phyloP scores from a whole-genome alignment of 2,329 filamentous ascomycete species.

The Mycocentrospora acerina region DNA sequence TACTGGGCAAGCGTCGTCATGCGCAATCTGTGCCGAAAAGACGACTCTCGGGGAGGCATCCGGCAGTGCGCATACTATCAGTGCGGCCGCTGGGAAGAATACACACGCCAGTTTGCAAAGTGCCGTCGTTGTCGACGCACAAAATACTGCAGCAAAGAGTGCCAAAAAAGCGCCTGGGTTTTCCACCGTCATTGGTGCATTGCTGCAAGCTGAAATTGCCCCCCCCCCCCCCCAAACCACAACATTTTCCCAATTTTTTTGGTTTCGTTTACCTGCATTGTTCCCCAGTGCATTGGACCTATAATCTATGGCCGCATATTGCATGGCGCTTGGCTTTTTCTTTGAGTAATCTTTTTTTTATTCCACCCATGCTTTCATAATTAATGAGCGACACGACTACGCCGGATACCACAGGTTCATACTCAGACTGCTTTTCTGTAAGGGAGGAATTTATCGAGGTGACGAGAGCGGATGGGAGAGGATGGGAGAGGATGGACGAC shows the following conservation, averaged over 20 bases:
- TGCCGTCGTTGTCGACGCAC: slow-evolving; percentile 93
- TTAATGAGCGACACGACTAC: slow-evolving; percentile 44
- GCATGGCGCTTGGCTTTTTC: slow-evolving; percentile 41
- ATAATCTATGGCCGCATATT: slow-evolving; percentile 44
- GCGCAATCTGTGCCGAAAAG: slow-evolving; percentile 97
- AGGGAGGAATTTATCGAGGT: slow-evolving; percentile 8
- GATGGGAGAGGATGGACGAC: slow-evolving; percentile 13
- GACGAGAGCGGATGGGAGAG: no score
- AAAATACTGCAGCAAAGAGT: slow-evolving; percentile 99
- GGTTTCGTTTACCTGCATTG: slow-evolving; percentile 29
- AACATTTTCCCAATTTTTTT: slow-evolving; percentile 21
- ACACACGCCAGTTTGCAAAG: slow-evolving; percentile 94
- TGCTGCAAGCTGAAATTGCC: slow-evolving; percentile 61
- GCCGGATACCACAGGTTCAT: slow-evolving; percentile 32
- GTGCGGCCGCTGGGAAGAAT: slow-evolving; percentile 98
- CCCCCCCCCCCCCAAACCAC: no score
- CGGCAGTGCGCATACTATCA: slow-evolving; percentile 97
- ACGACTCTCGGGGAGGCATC: slow-evolving; percentile 91
- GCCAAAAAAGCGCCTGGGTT: slow-evolving; percentile 98
- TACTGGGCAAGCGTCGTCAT: slow-evolving; percentile 99
- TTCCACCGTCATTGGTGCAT: slow-evolving; percentile 98
- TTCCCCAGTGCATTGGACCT: slow-evolving; percentile 20
- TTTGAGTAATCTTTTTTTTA: slow-evolving; percentile 15
- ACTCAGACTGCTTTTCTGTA: slow-evolving; percentile 35
- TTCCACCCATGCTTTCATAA: slow-evolving; percentile 24